Evolutionary conservation across 2,329 filamentous ascomycete species (phyloP), one percentile per base, ranked within the genome.

Genomic region (Aspergillus niger): DNA sequence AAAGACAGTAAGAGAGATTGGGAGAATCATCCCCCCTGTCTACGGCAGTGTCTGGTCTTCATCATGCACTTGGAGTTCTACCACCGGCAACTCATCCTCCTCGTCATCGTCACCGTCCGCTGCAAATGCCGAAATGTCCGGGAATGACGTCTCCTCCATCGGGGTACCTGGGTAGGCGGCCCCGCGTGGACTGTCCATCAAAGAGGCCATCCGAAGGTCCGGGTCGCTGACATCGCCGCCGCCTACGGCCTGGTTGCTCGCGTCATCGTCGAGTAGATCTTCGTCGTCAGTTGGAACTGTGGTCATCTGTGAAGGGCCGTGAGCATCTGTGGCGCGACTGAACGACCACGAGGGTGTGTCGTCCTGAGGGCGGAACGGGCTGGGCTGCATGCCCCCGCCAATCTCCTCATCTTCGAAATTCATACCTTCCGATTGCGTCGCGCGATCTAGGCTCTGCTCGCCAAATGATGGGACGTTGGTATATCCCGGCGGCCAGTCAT

Each of bases 41-140:
- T 39, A 69, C 67, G 48, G 66, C 67, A 65, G 50, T 26, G 68
- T 64, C 30, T 66, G 65, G 8, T 76, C 72, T 10, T 77, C 75
- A 15, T 77, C 75, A n/a, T 77, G 69, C 43, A 79, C 72, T 47
- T 68, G 73, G 36, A 80, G 65, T 65, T 80, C 78, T 52, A 78
- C 72, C 36, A 80, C 78, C 3, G 78, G 75, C 20, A 77, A 67
- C 4, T 78, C 74, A 28, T 78, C 62, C n/a, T 67, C 62, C 24
- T 66, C 64, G n/a, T 65, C 63, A 20, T 61, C 74, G 39, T 76
- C 71, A 11, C 73, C 75, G 24, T 70, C 74, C 15, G 68, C 71
- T 26, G 73, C 70, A 55, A 69, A 63, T 26, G 67, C 66, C 26
- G 72, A 69, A 15, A 77, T 69, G 53, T 77, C 73, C 55, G 72